Evolutionary conservation across 2,329 filamentous ascomycete species (phyloP).

Genomic region (Neurospora crassa): DNA sequence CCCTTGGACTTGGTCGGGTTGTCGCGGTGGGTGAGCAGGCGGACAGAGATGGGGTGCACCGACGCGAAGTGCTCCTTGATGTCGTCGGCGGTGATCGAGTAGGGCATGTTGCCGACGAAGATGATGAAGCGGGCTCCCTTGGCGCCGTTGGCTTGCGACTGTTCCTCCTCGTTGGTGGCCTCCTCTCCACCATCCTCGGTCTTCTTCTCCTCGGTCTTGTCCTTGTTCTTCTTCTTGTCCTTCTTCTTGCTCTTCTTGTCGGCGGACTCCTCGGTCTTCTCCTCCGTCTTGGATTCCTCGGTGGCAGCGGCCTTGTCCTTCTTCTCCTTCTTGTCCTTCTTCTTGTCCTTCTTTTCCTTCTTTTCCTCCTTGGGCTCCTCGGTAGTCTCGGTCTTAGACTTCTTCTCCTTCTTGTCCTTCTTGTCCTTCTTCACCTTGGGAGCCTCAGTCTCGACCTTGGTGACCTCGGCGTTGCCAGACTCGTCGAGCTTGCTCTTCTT

Average conservation of each 20-base stretch:
- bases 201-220: constrained; percentile 13
- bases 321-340: constrained; percentile 5
- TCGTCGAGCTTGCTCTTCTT: constrained; percentile 22
- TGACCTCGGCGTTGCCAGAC: constrained; percentile 18
- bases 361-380: constrained; percentile 15
- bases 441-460: constrained; percentile 12
- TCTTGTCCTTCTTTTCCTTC: constrained; percentile 1
- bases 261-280: constrained; percentile 4
- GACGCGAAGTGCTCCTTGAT: constrained; percentile 70
- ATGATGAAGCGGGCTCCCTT: constrained; percentile 68
- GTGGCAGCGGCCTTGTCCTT: neutral
- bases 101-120: constrained; percentile 72
- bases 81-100: constrained; percentile 60
- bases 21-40: constrained; percentile 55
- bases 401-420: constrained; percentile 12
- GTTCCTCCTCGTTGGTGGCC: constrained; percentile 10
- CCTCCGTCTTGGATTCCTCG: constrained; percentile 3
- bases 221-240: constrained; percentile 22
- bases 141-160: constrained; percentile 12
- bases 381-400: constrained; percentile 23
- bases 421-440: constrained; percentile 16
- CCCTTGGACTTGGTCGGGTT: constrained; percentile 35
- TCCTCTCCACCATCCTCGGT: constrained; percentile 4
- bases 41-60: constrained; percentile 59
- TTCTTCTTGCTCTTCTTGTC: constrained; percentile 17